These are phyloP conservation scores for Diplogelasinospora grovesii DNA, from an alignment of 495 filamentous ascomycete species.

Conservation along the genomic window DNA sequence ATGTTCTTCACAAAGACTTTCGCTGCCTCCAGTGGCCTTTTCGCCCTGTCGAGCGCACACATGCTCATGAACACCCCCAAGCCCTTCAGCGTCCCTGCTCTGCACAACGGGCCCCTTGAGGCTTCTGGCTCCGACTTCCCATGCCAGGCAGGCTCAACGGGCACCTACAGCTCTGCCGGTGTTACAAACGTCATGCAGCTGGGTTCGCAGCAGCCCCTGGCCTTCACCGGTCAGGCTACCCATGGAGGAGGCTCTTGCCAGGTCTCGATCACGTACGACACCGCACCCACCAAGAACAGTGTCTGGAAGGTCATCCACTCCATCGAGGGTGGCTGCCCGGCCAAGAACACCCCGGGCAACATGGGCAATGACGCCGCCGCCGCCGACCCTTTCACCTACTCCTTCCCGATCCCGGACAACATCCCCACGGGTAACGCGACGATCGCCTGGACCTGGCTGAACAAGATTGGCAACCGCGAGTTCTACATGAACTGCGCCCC, in stretches of 20 bases:
- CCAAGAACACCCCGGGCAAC: constrained; percentile 39
- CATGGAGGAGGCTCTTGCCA: constrained; percentile 90
- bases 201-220: constrained; percentile 47
- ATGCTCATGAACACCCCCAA: constrained; percentile 63
- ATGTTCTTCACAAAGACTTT: constrained; percentile 36
- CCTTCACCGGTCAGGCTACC: constrained; percentile 56
- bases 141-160: constrained; percentile 55
- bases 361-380: constrained; percentile 21
- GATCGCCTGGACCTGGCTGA: constrained; percentile 87
- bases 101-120: constrained; percentile 49
- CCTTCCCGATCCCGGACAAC: constrained; percentile 51
- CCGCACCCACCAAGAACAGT: constrained; percentile 47
- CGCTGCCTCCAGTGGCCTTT: constrained; percentile 31
- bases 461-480: constrained; percentile 80
- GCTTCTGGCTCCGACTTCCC: constrained; percentile 62
- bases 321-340: constrained; percentile 74
- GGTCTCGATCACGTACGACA: constrained; percentile 72
- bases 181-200: constrained; percentile 42
- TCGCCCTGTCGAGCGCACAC: constrained; percentile 54
- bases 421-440: constrained; percentile 56
- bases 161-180: constrained; percentile 33
- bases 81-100: constrained; percentile 52
- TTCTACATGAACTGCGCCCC: constrained; percentile 95
- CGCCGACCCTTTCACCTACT: constrained; percentile 34
- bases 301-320: constrained; percentile 75